A percentile compares a stretch with the other conserved stretches of the same genome.
phyloP scores from a whole-genome alignment of 2,329 filamentous ascomycete species.

The Lecanicillium sp. region DNA sequence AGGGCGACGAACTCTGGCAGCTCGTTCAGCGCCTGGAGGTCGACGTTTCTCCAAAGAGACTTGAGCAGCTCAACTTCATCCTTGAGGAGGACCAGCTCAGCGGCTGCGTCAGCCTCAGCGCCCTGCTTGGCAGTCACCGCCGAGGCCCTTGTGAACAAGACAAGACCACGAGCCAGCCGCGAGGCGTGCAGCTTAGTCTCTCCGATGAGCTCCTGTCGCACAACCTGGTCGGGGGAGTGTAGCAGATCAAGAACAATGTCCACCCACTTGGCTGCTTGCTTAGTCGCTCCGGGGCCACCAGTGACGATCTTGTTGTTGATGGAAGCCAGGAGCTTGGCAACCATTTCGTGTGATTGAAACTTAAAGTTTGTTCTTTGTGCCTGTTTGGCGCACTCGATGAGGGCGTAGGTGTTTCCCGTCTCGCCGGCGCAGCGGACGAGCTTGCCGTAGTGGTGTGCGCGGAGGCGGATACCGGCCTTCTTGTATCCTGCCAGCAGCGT shows the following conservation, averaged over 20 bases:
- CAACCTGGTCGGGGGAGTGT: slow-evolving; percentile 35
- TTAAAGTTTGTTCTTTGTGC: slow-evolving; percentile 40
- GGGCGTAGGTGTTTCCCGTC: slow-evolving; percentile 35
- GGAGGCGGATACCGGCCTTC: slow-evolving; percentile 36
- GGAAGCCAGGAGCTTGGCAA: slow-evolving; percentile 23
- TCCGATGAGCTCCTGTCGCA: slow-evolving; percentile 13
- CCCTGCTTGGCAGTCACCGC: slow-evolving; percentile 22
- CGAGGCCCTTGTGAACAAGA: slow-evolving; percentile 25
- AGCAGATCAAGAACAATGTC: slow-evolving; percentile 45
- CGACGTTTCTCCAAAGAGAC: slow-evolving; percentile 22
- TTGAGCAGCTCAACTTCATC: slow-evolving; percentile 25
- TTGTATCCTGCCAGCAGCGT: slow-evolving; percentile 46
- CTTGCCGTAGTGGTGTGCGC: slow-evolving; percentile 28
- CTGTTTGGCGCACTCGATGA: slow-evolving; percentile 46
- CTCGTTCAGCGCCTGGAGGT: slow-evolving; percentile 17
- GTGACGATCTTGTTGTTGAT: slow-evolving; percentile 34
- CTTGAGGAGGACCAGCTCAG: slow-evolving; percentile 20
- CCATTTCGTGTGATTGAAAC: slow-evolving; percentile 36
- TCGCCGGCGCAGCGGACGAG: slow-evolving; percentile 36
- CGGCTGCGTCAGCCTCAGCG: slow-evolving; percentile 20
- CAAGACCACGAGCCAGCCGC: slow-evolving; percentile 25
- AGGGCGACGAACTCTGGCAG: slow-evolving; percentile 22
- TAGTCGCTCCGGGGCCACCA: slow-evolving; percentile 28
- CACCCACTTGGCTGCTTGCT: slow-evolving; percentile 38
- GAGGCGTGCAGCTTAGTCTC: slow-evolving; percentile 22